Evolutionary conservation across 2,329 filamentous ascomycete genomes (phyloP).

Genomic region (Monilinia aucupariae): DNA sequence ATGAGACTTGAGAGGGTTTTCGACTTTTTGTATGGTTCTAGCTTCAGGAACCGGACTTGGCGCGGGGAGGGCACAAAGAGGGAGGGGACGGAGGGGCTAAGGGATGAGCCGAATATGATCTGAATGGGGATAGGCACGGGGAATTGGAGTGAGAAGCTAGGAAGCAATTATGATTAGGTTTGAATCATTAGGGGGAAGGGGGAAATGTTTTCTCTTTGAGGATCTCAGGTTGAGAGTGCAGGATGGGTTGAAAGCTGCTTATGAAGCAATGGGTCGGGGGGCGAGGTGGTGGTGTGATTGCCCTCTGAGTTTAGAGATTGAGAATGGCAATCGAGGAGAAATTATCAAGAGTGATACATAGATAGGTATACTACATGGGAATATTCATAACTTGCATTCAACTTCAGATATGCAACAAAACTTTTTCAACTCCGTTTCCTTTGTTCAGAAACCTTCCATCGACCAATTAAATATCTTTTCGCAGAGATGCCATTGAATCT

Average conservation of each 20-base stretch:
- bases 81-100: not conserved
- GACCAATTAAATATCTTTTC: not conserved
- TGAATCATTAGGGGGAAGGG: not conserved
- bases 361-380: too few species aligned
- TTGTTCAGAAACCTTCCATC: not conserved
- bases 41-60: not conserved
- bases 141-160: not conserved
- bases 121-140: not conserved
- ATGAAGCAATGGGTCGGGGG: too few species aligned
- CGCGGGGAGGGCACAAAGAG: not conserved
- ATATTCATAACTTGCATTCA: not conserved
- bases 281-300: too few species aligned
- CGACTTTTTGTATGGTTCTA: not conserved
- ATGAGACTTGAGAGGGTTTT: not conserved
- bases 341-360: not conserved
- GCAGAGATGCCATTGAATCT: not conserved
- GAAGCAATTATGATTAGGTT: not conserved
- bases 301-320: too few species aligned
- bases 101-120: not conserved
- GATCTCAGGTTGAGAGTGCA: not conserved
- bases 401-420: conserved; percentile 6
- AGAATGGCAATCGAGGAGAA: not conserved
- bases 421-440: not conserved
- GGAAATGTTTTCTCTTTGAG: not conserved
- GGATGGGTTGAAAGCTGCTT: not conserved